Evolutionary conservation across 345 rosid genomes (phyloP), one percentile per base, ranked within the genome.

Genomic region (Dovyalis caffra): DNA sequence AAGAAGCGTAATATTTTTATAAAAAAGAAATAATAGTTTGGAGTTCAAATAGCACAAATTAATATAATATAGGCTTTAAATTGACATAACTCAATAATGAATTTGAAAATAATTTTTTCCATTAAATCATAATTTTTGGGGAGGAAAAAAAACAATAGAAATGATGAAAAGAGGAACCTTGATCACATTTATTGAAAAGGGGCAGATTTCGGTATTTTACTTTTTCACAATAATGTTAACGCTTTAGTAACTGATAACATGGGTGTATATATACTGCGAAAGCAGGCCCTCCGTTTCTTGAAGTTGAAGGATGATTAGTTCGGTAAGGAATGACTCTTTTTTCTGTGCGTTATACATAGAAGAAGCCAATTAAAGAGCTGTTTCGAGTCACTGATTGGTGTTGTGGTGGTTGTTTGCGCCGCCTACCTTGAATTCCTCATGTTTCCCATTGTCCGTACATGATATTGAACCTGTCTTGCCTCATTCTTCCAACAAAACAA

Each of bases 381-480:
- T 35, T 6, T 35, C 4, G 6, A 53, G 18, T 34, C 63, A 25
- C 70, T 14, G 53, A 23, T 58, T 40, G 12, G 47, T 12, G 15
- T 11, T 10, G 47, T 11, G 47, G 47, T 40, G 0, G 47, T 12
- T 12, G 47, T 40, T 40, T 40, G 2, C 18, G 64, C 21, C 47
- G 40, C 79, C 82, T 66, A 76, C 80, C 35, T 65, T 66, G 49
- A 38, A 37, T 79, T 74, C 53, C 6, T 37, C 28, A 16, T 81
- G 82, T 76, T 78, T 70, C 82, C 76, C 63, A 7, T 4, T 40
- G 31, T 34, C 15, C 33, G 56, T 28, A 73, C 86, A 80, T 34
- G 69, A 34, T 16, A 64, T 69, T 31, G 63, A 29, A 64, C 43
- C 58, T 53, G 71, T 23, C 74, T 66, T 28, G 33, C 38, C 62